Evolutionary conservation across 768 basidiomycete species (phyloP), one percentile per base, ranked within the genome.

Genomic region (Phaffia australis): DNA sequence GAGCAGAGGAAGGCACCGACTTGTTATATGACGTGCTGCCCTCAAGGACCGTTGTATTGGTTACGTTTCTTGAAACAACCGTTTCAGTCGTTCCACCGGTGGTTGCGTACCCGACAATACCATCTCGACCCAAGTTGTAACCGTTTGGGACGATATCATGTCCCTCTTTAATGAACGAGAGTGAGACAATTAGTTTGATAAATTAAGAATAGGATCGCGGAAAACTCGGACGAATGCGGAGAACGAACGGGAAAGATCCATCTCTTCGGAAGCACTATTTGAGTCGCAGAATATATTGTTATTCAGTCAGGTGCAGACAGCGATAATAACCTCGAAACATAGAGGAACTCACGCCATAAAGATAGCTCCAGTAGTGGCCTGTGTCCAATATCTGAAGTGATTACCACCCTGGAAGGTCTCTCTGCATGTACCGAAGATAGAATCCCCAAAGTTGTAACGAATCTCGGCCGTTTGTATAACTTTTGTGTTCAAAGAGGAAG

Each of bases 71-170:
- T 78, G 55, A 42, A 21, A 49, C 63, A 19, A 56, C 65, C 62
- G 66, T 56, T 60, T 62, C 52, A 23, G 55, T 47, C 5, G 35
- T 42, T 42, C 35, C 35, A 4, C 35, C 35, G 35, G 80, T 77
- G 25, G 90, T 91, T 27, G 87, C 85, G 73, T 91, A 91, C 25
- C 87, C 88, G 30, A 93, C 78, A n/a, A 94, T 77, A 80, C 83
- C 87, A 73, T 95, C 90, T 30, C 91, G 85, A 18, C 85, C 90
- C 35, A 86, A 79, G 73, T 92, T 85, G 76, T 93, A 85, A 8
- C 84, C 62, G n/a, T 52, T 5, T 42, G 35, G 35, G 35, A 42
- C 11, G 35, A 42, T 42, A 11, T 42, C 35, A 11, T 42, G 35
- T 42, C 35, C 35, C 35, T 42, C 35, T 42, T 5, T 42, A 11